A percentile compares a stretch with the other conserved stretches of the same genome.
These are phyloP conservation scores for Ministeria vibrans DNA, from an alignment of 78 protist species.

Conservation along the genomic window DNA sequence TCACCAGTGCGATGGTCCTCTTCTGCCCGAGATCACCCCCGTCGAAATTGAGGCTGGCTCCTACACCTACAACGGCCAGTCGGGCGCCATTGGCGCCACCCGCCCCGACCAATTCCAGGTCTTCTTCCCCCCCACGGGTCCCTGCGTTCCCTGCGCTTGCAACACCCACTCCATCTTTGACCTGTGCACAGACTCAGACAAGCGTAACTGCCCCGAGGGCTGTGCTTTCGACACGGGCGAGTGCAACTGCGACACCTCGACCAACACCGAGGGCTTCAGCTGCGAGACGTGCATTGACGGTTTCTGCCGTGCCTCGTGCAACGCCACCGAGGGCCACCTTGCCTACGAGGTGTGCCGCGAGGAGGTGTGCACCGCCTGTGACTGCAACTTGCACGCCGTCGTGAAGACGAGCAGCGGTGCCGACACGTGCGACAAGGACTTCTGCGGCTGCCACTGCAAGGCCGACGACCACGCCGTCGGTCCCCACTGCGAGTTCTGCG, in stretches of 20 bases:
- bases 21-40: not conserved
- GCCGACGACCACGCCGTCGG: not conserved
- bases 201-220: no score
- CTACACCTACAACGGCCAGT: not conserved
- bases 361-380: not conserved
- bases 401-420: not conserved
- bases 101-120: not conserved
- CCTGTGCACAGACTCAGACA: no score
- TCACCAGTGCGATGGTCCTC: not conserved
- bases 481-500: not conserved
- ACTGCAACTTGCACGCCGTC: conserved; percentile 4
- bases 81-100: not conserved
- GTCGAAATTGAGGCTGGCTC: not conserved
- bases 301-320: not conserved
- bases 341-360: not conserved
- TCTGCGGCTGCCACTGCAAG: conserved; percentile 1
- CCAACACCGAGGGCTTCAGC: not conserved
- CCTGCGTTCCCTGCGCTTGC: conserved; percentile 2
- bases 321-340: not conserved
- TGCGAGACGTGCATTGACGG: conserved; percentile 1
- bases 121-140: not conserved
- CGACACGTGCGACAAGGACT: not conserved
- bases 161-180: not conserved
- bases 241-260: not conserved
- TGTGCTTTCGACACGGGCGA: no score